Percentiles rank a stretch among this genome's conserved stretches.
Conservation (phyloP, 345 rosid species). For the Abelmoschus esculentus region DNA sequence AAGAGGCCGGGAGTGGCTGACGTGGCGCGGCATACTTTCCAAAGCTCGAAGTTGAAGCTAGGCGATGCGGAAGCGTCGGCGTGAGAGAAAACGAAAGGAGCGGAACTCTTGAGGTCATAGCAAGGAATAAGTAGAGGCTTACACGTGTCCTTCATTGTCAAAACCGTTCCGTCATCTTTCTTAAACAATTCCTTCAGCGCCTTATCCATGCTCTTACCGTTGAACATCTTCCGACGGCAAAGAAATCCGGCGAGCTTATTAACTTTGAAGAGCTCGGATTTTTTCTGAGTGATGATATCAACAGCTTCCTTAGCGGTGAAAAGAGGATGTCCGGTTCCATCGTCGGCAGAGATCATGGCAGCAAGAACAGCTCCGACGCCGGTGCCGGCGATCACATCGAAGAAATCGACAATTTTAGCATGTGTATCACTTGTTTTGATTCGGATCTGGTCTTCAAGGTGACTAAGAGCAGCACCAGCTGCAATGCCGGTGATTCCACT, state of each 20-base stretch:
- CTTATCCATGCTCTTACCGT: conserved; percentile 63
- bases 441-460: conserved; percentile 88
- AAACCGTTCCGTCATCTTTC: conserved; percentile 51
- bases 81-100: conserved; percentile 95
- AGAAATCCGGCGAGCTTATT: conserved; percentile 28
- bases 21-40: conserved; percentile 90
- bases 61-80: conserved; percentile 89
- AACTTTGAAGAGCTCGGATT: conserved; percentile 50
- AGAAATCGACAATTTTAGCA: conserved; percentile 76
- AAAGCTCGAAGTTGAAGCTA: conserved; percentile 84
- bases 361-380: conserved; percentile 86
- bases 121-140: conserved; percentile 94
- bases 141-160: conserved; percentile 86
- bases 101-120: conserved; percentile 82
- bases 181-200: conserved; percentile 45
- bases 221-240: conserved; percentile 40
- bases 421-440: conserved; percentile 51
- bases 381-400: conserved; percentile 77
- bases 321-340: conserved; percentile 68
- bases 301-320: conserved; percentile 67
- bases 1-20: conserved; percentile 76
- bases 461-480: conserved; percentile 54
- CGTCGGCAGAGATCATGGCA: conserved; percentile 57
- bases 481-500: conserved; percentile 61
- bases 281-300: conserved; percentile 29